Evolutionary conservation across 495 filamentous ascomycete species (phyloP).

Genomic region (Thozetella sp.): DNA sequence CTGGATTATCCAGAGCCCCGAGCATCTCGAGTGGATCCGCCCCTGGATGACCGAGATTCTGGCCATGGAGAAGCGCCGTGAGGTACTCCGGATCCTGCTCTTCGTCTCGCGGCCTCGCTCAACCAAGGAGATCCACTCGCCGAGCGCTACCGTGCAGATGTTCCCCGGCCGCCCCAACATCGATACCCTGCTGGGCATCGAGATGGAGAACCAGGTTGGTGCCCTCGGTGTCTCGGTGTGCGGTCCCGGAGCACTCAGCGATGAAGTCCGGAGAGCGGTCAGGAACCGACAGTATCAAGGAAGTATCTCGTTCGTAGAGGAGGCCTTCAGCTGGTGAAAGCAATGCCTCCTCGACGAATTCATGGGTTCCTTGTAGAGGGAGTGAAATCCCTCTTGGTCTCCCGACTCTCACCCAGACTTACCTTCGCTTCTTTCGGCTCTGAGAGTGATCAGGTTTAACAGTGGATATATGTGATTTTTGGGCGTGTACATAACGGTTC

Average conservation of each 20-base stretch:
- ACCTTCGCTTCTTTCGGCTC: no score
- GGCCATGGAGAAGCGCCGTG: constrained; percentile 76
- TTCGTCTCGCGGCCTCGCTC: constrained; percentile 87
- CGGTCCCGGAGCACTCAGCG: constrained; percentile 85
- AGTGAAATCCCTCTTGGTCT: no score
- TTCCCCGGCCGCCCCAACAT: constrained; percentile 68
- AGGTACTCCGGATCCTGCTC: constrained; percentile 81
- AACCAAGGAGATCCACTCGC: constrained; percentile 78
- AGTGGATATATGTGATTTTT: no score
- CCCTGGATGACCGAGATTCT: constrained; percentile 96
- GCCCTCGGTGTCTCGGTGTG: constrained; percentile 87
- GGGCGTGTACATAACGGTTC: no score
- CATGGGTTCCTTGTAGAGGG: neutral
- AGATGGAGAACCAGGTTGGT: constrained; percentile 76
- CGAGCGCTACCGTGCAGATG: constrained; percentile 86
- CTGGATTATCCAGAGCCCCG: constrained; percentile 87
- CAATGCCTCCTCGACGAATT: no score
- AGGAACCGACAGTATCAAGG: constrained; percentile 65
- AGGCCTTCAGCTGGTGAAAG: constrained; percentile 85
- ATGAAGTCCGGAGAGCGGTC: constrained; percentile 79
- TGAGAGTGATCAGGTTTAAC: no score
- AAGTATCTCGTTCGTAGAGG: constrained; percentile 87
- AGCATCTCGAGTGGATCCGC: constrained; percentile 90
- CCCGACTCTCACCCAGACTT: no score
- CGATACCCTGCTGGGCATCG: constrained; percentile 72